A percentile compares a stretch with the other conserved stretches of the same genome.
Evolutionary conservation across 176 grass and related monocot genomes (phyloP).

Genomic region (Phragmites australis): DNA sequence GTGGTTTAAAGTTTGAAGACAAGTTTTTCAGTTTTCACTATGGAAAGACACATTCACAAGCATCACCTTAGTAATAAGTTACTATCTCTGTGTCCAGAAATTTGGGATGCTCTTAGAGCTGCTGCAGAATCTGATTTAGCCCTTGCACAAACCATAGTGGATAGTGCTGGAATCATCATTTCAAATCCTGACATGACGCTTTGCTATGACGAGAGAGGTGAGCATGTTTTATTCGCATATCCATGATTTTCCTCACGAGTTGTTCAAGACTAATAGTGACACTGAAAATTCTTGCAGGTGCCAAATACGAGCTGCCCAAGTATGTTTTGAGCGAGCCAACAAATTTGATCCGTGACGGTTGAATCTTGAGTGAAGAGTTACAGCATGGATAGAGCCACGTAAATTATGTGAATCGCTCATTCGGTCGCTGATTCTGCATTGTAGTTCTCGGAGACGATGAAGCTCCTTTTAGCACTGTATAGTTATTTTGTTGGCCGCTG

Average conservation of each 20-base stretch:
- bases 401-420: conserved; percentile 34
- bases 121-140: conserved; percentile 72
- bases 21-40: background rate
- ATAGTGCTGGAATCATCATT: conserved; percentile 85
- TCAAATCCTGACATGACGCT: conserved; percentile 79
- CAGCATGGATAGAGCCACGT: conserved; percentile 5
- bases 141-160: conserved; percentile 87
- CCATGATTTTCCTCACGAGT: background rate
- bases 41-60: background rate
- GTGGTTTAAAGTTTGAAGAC: background rate
- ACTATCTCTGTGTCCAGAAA: conserved; percentile 53
- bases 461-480: background rate
- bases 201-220: conserved; percentile 90
- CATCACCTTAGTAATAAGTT: conserved; percentile 21
- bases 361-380: conserved; percentile 32
- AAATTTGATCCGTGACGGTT: conserved; percentile 70
- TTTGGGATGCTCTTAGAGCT: conserved; percentile 92
- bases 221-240: background rate
- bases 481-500: conserved; percentile 11
- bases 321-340: conserved; percentile 90
- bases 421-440: conserved; percentile 12
- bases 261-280: background rate
- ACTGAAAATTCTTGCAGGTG: conserved; percentile 51
- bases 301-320: conserved; percentile 84
- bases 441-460: background rate